phyloP scores from a whole-genome alignment of 208 protist genomes.

The Trypanosomatidae sp. region DNA sequence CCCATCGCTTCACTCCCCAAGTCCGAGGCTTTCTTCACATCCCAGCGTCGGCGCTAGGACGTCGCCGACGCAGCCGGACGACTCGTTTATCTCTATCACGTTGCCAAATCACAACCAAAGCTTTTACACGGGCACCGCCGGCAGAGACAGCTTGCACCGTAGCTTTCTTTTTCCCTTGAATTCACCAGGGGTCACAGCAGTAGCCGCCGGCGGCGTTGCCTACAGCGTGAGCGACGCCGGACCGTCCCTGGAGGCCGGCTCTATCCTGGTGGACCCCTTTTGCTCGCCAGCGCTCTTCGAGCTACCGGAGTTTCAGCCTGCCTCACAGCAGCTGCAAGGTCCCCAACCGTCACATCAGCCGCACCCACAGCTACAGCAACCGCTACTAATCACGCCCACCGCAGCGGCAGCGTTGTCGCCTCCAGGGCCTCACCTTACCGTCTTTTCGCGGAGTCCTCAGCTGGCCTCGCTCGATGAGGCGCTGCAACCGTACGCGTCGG shows the following conservation, averaged over 20 bases:
- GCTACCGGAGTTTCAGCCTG: not conserved
- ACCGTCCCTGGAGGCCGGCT: not conserved
- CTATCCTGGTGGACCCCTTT: constrained; percentile 9
- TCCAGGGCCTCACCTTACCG: not conserved
- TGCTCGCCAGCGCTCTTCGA: constrained; percentile 17
- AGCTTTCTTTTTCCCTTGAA: constrained; percentile 36
- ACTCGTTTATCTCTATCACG: not conserved
- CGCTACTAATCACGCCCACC: not conserved
- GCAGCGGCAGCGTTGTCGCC: not conserved
- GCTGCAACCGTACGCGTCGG: not conserved
- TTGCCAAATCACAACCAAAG: constrained; percentile 20
- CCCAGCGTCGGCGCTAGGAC: not conserved
- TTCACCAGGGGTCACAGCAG: not conserved
- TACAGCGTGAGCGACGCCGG: not conserved
- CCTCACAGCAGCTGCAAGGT: not conserved
- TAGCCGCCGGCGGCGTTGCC: not conserved
- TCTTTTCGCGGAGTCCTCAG: not conserved
- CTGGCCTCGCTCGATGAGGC: not conserved
- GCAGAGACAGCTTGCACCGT: constrained; percentile 31
- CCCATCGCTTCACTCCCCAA: not conserved
- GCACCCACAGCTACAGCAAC: not conserved
- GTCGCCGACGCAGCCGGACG: not conserved
- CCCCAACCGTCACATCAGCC: not conserved
- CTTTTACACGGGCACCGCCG: constrained; percentile 32
- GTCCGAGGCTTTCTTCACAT: not conserved